Percentiles rank a stretch among this genome's conserved stretches.
Evolutionary conservation across 176 grass and related monocot genomes (phyloP).

Genomic region (Zoysia japonica): DNA sequence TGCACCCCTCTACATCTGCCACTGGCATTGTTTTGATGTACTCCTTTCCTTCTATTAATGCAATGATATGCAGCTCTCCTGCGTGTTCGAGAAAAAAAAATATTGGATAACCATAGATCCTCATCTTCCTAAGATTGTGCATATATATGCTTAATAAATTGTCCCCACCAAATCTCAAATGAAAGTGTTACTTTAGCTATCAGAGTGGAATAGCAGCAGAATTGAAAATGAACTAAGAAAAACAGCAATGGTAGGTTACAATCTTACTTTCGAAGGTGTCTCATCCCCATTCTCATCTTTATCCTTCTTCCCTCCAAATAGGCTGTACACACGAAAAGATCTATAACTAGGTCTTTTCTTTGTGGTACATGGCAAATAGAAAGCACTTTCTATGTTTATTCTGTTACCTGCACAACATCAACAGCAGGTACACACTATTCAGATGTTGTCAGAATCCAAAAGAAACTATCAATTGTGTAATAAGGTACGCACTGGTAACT

Average conservation of each 20-base stretch:
- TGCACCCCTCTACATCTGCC: too few relatives aligned
- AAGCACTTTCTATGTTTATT: constrained; percentile 40
- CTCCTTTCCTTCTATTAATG: too few relatives aligned
- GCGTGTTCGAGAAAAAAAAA: too few relatives aligned
- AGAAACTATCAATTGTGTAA: not conserved
- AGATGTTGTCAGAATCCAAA: not conserved
- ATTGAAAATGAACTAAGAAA: constrained; percentile 19
- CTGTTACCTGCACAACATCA: constrained; percentile 55
- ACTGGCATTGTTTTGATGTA: too few relatives aligned
- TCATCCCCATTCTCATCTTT: constrained; percentile 80
- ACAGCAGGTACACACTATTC: constrained; percentile 15
- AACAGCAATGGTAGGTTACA: constrained; percentile 22
- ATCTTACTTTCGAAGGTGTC: constrained; percentile 74
- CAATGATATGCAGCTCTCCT: too few relatives aligned
- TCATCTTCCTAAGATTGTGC: not conserved
- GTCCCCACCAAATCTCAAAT: not conserved
- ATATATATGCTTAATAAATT: not conserved
- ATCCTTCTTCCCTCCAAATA: constrained; percentile 97
- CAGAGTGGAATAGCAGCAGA: not conserved
- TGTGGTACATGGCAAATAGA: constrained; percentile 50
- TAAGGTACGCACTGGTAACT: not conserved
- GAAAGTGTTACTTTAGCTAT: not conserved
- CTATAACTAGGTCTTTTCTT: constrained; percentile 53
- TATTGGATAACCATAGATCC: not conserved
- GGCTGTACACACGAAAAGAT: constrained; percentile 73